Evolutionary conservation across 345 rosid genomes (phyloP), one percentile per base, ranked within the genome.

Genomic region (Brassica cretica): DNA sequence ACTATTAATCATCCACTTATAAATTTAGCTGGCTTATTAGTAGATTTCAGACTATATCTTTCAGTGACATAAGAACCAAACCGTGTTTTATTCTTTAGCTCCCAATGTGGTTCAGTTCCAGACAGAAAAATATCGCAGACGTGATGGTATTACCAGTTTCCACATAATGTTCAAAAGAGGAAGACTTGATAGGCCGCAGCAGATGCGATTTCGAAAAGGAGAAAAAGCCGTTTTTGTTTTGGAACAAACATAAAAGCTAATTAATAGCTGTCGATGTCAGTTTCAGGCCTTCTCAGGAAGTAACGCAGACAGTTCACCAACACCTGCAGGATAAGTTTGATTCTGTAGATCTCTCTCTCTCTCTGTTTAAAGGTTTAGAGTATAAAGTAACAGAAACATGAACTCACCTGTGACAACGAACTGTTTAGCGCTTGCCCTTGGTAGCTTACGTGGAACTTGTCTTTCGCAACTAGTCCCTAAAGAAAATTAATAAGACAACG

Each of bases 391-490:
- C 24, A 1, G 59, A 66, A 10, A 5, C 49, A 14, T 32, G 35
- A 41, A 66, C 19, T 76, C 82, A 94, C 98, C 94, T 90, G 90
- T 60, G 98, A 86, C 77, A 91, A 79, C 0, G 97, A 88, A 27
- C 84, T 81, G 75, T 89, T 87, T 6, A 91, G 79, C 35, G 98
- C 91, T 70, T 91, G 87, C 4, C 97, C 99, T 84, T 91, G 66
- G 84, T 95, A 95, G 92, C 99, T 93, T 66, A 95, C 98, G 80
- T 91, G 94, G 73, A 95, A 91, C 76, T 89, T 91, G 86, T 93
- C 98, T 82, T 90, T 93, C 4, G 99, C 99, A 61, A 93, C 83
- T 84, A 95, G 79, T 51, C 99, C 99, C 99, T 95, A 70, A 10
- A n/a, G 32, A 59, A 59, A 59, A 4, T 58, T 19, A 8, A 8